A percentile compares a stretch with the other conserved stretches of the same genome.
phyloP scores from a whole-genome alignment of 495 filamentous ascomycete species.

The Chaetomium fimeti region DNA sequence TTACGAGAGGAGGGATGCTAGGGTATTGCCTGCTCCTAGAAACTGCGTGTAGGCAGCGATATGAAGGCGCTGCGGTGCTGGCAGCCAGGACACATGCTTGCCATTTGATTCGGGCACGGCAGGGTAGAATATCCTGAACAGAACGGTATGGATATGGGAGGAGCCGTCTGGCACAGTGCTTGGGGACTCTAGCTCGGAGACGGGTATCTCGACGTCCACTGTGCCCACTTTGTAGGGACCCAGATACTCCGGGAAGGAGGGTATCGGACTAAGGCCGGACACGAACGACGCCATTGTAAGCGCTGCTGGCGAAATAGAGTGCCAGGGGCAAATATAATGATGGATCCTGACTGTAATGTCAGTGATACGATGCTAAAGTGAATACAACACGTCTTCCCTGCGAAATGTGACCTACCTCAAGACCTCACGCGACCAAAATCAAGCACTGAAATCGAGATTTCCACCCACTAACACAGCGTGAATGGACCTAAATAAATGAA shows the following conservation, averaged over 20 bases:
- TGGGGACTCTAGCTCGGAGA: constrained; percentile 55
- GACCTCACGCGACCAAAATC: not conserved
- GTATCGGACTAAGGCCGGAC: constrained; percentile 44
- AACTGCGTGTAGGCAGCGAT: constrained; percentile 68
- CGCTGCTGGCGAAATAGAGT: no score
- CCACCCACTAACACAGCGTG: no score
- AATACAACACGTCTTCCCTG: no score
- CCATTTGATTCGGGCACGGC: constrained; percentile 47
- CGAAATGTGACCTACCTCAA: not conserved
- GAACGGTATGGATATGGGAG: constrained; percentile 58
- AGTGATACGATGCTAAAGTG: no score
- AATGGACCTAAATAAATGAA: no score
- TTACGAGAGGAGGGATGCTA: constrained; percentile 62
- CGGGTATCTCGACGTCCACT: constrained; percentile 70
- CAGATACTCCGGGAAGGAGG: constrained; percentile 64
- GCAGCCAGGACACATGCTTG: constrained; percentile 63
- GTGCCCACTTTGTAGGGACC: constrained; percentile 74
- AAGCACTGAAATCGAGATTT: not conserved
- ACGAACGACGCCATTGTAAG: constrained; percentile 24
- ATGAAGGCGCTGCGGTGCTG: constrained; percentile 66
- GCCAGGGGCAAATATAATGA: not conserved
- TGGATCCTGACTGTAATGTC: not conserved
- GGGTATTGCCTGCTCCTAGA: constrained; percentile 53
- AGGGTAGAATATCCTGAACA: constrained; percentile 76
- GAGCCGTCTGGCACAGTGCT: constrained; percentile 50